phyloP scores from a whole-genome alignment of 257 asterid genomes.

The Marsdenia floribunda region DNA sequence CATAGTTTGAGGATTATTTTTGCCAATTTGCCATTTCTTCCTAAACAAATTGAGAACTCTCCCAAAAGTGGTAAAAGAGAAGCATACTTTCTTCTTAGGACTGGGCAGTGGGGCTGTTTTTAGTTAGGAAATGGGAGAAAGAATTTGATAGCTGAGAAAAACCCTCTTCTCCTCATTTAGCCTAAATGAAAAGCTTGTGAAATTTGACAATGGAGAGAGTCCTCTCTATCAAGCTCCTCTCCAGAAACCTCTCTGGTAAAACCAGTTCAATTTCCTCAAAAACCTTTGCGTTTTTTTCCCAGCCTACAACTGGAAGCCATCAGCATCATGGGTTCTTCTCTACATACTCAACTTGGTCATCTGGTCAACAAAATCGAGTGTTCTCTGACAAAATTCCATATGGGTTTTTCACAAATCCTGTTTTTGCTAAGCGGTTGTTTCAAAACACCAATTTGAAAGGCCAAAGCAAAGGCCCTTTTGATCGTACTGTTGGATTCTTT shows the following conservation, averaged over 20 bases:
- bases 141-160: background rate
- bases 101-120: background rate
- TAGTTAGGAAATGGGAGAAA: background rate
- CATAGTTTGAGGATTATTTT: too few relatives aligned
- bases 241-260: constrained; percentile 10
- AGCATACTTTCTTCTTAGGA: background rate
- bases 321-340: constrained; percentile 16
- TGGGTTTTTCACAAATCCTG: constrained; percentile 21
- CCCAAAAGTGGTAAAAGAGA: background rate
- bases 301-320: background rate
- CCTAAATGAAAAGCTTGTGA: background rate
- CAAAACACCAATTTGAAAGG: background rate
- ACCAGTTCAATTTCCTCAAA: background rate
- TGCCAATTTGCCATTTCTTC: too few relatives aligned
- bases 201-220: constrained; percentile 19
- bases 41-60: too few relatives aligned
- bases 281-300: constrained; percentile 8
- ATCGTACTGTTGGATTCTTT: constrained; percentile 8
- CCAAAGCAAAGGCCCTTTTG: constrained; percentile 13
- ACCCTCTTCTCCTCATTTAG: background rate
- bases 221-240: constrained; percentile 14
- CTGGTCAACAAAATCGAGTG: constrained; percentile 6
- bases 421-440: constrained; percentile 8
- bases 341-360: constrained; percentile 9
- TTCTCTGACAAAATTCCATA: constrained; percentile 10